Percentiles rank a stretch among this genome's conserved stretches.
These are phyloP conservation scores for Dactylellina sp. DNA, from an alignment of 2,329 filamentous ascomycete genomes.

Conservation along the genomic window DNA sequence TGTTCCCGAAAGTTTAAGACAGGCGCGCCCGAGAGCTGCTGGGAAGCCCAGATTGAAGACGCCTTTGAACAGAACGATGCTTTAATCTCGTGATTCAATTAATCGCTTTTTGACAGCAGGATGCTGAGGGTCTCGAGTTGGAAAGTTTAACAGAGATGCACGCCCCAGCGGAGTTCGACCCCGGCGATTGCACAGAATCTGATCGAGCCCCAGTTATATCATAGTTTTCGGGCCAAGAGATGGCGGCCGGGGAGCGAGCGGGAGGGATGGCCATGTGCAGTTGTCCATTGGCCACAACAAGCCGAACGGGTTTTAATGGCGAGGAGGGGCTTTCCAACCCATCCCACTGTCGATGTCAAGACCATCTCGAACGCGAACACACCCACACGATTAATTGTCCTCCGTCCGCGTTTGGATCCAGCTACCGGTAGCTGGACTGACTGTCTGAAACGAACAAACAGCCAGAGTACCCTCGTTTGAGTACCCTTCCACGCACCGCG, in stretches of 20 bases:
- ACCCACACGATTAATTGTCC: no score
- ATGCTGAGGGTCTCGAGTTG: no score
- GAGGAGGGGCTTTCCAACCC: conserved; percentile 35
- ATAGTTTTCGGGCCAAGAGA: conserved; percentile 4
- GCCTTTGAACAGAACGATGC: no score
- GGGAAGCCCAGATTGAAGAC: no score
- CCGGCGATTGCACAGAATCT: no score
- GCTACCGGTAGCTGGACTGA: background rate
- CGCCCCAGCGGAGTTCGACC: no score
- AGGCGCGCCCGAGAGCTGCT: conserved; percentile 1
- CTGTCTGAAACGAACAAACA: no score
- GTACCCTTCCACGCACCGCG: conserved; percentile 26
- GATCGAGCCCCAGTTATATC: no score
- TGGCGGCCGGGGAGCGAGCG: conserved; percentile 6
- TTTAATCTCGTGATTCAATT: no score
- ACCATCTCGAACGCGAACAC: background rate
- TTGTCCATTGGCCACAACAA: conserved; percentile 40
- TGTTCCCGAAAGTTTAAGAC: conserved; percentile 50
- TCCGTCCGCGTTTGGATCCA: conserved; percentile 6
- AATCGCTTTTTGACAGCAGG: no score
- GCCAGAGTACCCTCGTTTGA: no score
- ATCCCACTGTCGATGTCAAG: conserved; percentile 4
- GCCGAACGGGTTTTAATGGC: conserved; percentile 4
- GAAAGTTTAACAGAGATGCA: no score
- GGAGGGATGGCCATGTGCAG: conserved; percentile 25